Evolutionary conservation across 1,284 basidiomycete species (phyloP), one percentile per base, ranked within the genome.

Genomic region (Porogramme epimiltina): DNA sequence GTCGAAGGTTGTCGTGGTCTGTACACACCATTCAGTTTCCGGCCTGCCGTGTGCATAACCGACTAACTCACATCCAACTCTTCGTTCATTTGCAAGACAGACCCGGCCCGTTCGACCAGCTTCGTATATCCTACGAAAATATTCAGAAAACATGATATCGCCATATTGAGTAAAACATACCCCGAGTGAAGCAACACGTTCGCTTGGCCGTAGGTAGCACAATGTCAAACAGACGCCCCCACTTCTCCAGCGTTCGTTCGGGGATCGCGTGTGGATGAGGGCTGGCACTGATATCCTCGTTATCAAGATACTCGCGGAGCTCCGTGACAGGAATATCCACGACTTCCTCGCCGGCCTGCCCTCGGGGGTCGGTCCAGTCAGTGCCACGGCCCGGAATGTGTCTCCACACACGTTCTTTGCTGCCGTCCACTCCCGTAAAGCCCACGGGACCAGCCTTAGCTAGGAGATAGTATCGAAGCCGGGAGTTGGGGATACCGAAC

Each of bases 211-310:
- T 82, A 0, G 87, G 87, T 8, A 80, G 64, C 9, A 89, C 84
- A 42, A 91, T 89, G 59, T 91, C 89, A 61, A 91, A 91, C 22
- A 91, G 67, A 22, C 83, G 73, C 0, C 88, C 89, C 86, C 89
- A 91, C 66, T 85, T 89, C 57, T 69, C 60, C 10, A 91, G 68
- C n/a, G 88, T 75, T 47, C 78, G 81, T 49, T 85, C 81, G 2
- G 85, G 78, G 11, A 91, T 74, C 18, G 62, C 67, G 54, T 70
- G 71, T 28, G 61, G 65, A 31, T 59, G 60, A 11, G 49, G 39
- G 5, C 58, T 49, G 6, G 54, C 62, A 19, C 61, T 24, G 4
- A 19, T 24, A 16, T 63, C 62, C 16, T 54, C 38, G 52, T 31
- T n/a, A 31, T 87, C 85, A n/a, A 89, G 63, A 60, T 83, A 89